Conservation (phyloP, 192 early-diverging fungal species). For the Coemansia sp. region DNA sequence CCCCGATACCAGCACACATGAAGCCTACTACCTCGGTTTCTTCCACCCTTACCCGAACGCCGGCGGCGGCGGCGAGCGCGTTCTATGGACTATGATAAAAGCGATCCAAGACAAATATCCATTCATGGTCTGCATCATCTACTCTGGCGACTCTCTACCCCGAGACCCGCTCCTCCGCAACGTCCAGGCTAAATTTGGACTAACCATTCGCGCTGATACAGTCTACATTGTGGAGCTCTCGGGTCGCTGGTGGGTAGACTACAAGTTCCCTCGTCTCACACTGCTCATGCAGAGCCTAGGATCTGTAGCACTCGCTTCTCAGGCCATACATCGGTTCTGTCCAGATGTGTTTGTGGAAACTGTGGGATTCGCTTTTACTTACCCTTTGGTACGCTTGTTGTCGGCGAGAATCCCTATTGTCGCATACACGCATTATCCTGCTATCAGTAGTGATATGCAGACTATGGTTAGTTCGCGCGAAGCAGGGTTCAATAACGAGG, state of each 20-base stretch:
- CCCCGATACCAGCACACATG: constrained; percentile 37
- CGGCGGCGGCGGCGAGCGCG: constrained; percentile 96
- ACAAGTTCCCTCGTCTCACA: constrained; percentile 77
- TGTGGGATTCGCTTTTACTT: constrained; percentile 94
- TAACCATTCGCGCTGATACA: constrained; percentile 59
- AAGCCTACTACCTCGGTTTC: constrained; percentile 67
- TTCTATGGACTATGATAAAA: constrained; percentile 88
- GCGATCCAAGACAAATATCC: constrained; percentile 75
- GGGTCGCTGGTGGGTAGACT: constrained; percentile 67
- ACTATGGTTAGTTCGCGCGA: constrained; percentile 65
- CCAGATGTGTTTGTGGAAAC: constrained; percentile 92
- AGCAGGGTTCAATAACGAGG: constrained; percentile 67
- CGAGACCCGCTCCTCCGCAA: constrained; percentile 61
- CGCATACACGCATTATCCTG: constrained; percentile 96
- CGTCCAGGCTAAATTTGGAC: constrained; percentile 65
- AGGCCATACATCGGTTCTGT: constrained; percentile 66
- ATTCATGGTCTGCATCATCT: constrained; percentile 71
- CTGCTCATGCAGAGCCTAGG: constrained; percentile 85
- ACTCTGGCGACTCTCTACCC: constrained; percentile 70
- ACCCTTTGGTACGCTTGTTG: constrained; percentile 72
- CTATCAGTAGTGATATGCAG: constrained; percentile 93
- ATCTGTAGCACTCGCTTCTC: constrained; percentile 71
- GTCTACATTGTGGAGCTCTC: constrained; percentile 68
- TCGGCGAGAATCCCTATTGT: constrained; percentile 63
- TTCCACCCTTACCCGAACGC: constrained; percentile 95